These are phyloP conservation scores for Ormosia emarginata DNA, from an alignment of 306 rosid genomes.

Conservation along the genomic window DNA sequence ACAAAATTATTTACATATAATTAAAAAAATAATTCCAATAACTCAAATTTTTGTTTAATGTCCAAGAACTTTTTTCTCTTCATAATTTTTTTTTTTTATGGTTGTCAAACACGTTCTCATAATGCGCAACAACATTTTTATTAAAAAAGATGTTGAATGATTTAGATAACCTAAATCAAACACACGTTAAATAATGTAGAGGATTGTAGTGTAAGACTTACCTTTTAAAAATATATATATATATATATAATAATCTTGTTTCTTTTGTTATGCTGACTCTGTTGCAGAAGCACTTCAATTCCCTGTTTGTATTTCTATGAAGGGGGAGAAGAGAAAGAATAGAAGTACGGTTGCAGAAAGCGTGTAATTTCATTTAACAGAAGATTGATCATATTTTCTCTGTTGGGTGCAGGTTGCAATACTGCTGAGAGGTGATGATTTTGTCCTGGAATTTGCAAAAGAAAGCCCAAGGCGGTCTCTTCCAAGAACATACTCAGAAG, in stretches of 20 bases:
- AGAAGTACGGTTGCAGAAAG: not conserved
- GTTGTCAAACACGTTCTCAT: no score
- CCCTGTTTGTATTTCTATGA: not conserved
- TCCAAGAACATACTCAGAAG: conserved; percentile 49
- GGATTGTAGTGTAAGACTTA: not conserved
- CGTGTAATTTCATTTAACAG: not conserved
- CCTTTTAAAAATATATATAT: no score
- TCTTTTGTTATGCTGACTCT: not conserved
- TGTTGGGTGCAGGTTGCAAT: conserved; percentile 43
- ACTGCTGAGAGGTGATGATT: conserved; percentile 63
- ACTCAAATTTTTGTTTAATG: no score
- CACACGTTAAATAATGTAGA: no score
- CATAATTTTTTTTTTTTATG: no score
- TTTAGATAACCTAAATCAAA: no score
- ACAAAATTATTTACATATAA: no score
- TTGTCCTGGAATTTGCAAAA: conserved; percentile 14
- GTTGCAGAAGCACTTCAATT: not conserved
- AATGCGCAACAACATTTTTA: no score
- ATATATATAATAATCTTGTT: no score
- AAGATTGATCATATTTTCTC: not conserved
- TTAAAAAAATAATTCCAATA: no score
- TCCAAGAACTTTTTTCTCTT: no score
- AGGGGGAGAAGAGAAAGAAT: not conserved
- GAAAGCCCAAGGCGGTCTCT: conserved; percentile 4
- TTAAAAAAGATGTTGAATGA: no score